A percentile compares a stretch with the other conserved stretches of the same genome.
These are phyloP conservation scores for Penicillium brasilianum DNA, from an alignment of 2,329 filamentous ascomycete species.

Conservation along the genomic window DNA sequence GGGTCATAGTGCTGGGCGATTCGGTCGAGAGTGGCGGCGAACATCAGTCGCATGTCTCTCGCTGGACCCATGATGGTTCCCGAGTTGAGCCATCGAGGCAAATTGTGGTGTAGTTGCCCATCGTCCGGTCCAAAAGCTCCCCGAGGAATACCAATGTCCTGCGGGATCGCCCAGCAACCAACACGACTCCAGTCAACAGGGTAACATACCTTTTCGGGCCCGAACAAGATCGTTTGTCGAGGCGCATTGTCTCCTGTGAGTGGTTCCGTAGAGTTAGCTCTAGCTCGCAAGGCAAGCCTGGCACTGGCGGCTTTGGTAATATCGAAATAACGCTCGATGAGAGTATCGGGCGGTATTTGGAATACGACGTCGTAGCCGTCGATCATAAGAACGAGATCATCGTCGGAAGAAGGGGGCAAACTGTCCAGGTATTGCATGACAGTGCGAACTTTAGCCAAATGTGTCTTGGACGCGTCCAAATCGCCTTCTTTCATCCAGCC, in stretches of 20 bases:
- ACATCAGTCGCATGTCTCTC: slow-evolving; percentile 20
- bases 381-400: slow-evolving; percentile 24
- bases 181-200: slow-evolving; percentile 14
- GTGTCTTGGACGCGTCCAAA: slow-evolving; percentile 20
- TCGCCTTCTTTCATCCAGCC: slow-evolving; percentile 23
- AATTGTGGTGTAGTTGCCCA: slow-evolving; percentile 14
- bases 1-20: slow-evolving; percentile 20
- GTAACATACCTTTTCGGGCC: slow-evolving; percentile 24
- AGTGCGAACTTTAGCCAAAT: slow-evolving; percentile 25
- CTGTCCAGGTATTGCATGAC: slow-evolving; percentile 21
- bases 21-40: slow-evolving; percentile 17
- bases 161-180: slow-evolving; percentile 21
- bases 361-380: slow-evolving; percentile 23
- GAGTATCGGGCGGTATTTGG: slow-evolving; percentile 21
- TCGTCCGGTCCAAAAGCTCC: slow-evolving; percentile 22
- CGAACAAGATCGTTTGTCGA: slow-evolving; percentile 22
- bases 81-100: slow-evolving; percentile 22
- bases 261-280: slow-evolving; percentile 5
- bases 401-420: slow-evolving; percentile 15
- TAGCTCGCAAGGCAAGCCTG: slow-evolving; percentile 16
- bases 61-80: slow-evolving; percentile 24
- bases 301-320: slow-evolving; percentile 15
- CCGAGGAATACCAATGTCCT: slow-evolving; percentile 17
- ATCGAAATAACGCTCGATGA: slow-evolving; percentile 23
- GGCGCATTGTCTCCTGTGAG: slow-evolving; percentile 14